These are phyloP conservation scores for Neohortaea acidophila DNA, from an alignment of 495 filamentous ascomycete species.

Conservation along the genomic window DNA sequence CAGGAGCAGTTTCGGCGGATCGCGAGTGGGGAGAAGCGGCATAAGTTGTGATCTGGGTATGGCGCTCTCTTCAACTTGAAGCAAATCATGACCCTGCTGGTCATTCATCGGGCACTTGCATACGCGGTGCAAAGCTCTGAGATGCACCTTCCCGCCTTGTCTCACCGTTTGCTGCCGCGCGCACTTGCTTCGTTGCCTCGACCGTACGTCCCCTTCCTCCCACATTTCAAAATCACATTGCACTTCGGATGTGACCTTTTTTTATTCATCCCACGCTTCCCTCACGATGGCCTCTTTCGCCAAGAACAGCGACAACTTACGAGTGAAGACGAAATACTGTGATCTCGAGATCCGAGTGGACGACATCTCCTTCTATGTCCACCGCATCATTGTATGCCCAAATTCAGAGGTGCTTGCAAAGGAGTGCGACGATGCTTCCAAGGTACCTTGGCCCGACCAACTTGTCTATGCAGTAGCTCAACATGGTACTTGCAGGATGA, in stretches of 20 bases:
- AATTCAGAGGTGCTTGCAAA: constrained; percentile 8
- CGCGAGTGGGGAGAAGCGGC: constrained; percentile 53
- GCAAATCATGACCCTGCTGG: no score
- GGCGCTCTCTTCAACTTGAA: no score
- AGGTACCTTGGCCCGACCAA: constrained; percentile 16
- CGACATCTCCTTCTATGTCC: not conserved
- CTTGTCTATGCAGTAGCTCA: not conserved
- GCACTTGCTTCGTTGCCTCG: no score
- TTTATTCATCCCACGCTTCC: no score
- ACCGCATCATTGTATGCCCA: constrained; percentile 5
- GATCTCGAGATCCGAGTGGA: constrained; percentile 7
- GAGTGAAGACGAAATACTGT: constrained; percentile 18
- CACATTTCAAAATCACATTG: no score
- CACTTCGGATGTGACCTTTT: no score
- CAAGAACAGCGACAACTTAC: not conserved
- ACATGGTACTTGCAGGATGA: not conserved
- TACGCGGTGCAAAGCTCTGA: no score
- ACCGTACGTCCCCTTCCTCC: no score
- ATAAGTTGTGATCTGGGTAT: constrained; percentile 70
- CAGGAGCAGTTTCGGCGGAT: constrained; percentile 69
- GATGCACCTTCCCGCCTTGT: no score
- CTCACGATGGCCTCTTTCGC: not conserved
- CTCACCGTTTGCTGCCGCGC: no score
- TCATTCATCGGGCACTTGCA: no score
- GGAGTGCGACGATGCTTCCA: constrained; percentile 23